Base-by-base conservation (phyloP, 2,329 filamentous ascomycete genomes). In the Cucurbitaria berberidis region DNA sequence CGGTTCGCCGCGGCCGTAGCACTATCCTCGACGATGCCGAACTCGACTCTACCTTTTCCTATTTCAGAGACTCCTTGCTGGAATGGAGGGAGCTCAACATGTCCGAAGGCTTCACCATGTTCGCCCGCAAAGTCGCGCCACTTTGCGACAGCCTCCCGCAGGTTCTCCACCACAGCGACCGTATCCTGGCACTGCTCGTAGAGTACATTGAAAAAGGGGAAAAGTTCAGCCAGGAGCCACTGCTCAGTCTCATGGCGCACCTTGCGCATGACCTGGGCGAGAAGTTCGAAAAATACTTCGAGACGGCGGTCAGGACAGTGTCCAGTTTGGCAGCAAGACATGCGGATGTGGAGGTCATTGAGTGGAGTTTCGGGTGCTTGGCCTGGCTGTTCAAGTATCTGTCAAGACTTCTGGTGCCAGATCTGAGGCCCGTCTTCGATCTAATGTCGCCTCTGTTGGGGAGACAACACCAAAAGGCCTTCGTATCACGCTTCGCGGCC, bases 361-460 rank as follows among this genome's bases (percentile, higher is more conserved):
- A 99, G 77, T 98, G 93, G 93, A 93, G 91, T 45, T 99, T 99
- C 77, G 91, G 89, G 11, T 93, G 91, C 64, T 81, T 99, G 50
- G 92, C 95, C 40, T 99, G 96, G 81, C 81, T 98, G 35, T 97
- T 99, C 84, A 99, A 99, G 73, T 98, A 98, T 70, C 84, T 99
- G 5, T 96, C 92, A 2, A 87, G 91, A 59, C 83, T 98, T 0
- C 77, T 99, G 19, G 89, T 95, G 0, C 89, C 91, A 3, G 90
- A 99, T 69, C 77, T 99, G 58, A 83, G 90, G 57, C 91, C 93
- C 41, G 88, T 96, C 1, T 93, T 91, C 70, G 85, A 91, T 68
- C 85, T 95, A 46, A 86, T 99, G 79, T 84, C 89, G 0, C 89
- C 92, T 3, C 82, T 98, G 46, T 84, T 99, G 26, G 95, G 93